Percentiles rank a stretch among this genome's conserved stretches.
phyloP scores from a whole-genome alignment of 495 filamentous ascomycete genomes.

The Tuber magnatum region DNA sequence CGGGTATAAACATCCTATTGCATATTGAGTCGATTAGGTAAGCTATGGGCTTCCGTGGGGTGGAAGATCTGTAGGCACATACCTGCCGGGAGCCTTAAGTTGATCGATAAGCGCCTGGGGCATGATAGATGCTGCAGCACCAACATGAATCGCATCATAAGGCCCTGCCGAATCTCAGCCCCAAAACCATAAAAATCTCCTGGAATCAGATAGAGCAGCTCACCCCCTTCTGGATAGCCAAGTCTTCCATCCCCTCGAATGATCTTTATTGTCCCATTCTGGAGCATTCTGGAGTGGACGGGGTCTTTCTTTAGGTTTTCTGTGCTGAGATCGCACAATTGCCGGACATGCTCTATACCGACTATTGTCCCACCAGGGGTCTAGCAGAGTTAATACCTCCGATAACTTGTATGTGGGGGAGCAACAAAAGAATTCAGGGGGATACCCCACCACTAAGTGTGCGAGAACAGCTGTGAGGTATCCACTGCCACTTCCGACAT shows the following conservation, averaged over 20 bases:
- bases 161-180: slow-evolving; percentile 24
- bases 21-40: slow-evolving; percentile 1
- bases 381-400: background rate
- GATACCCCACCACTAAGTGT: slow-evolving; percentile 57
- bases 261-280: slow-evolving; percentile 59
- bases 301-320: slow-evolving; percentile 66
- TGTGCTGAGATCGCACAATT: slow-evolving; percentile 64
- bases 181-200: slow-evolving; percentile 20
- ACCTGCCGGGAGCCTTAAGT: slow-evolving; percentile 64
- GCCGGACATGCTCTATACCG: slow-evolving; percentile 81
- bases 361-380: slow-evolving; percentile 53
- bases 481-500: slow-evolving; percentile 83
- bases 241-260: slow-evolving; percentile 73
- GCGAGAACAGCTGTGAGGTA: slow-evolving; percentile 89
- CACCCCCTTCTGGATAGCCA: slow-evolving; percentile 55
- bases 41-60: background rate
- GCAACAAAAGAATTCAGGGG: background rate
- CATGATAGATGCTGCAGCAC: slow-evolving; percentile 70
- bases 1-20: slow-evolving; percentile 70
- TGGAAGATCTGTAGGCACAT: slow-evolving; percentile 16
- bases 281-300: slow-evolving; percentile 58
- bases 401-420: background rate
- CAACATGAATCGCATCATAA: slow-evolving; percentile 92
- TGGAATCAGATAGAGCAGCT: background rate
- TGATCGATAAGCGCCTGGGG: slow-evolving; percentile 71